These are phyloP conservation scores for Silene noctiflora DNA, from an alignment of 179 eudicot genomes.

Conservation along the genomic window DNA sequence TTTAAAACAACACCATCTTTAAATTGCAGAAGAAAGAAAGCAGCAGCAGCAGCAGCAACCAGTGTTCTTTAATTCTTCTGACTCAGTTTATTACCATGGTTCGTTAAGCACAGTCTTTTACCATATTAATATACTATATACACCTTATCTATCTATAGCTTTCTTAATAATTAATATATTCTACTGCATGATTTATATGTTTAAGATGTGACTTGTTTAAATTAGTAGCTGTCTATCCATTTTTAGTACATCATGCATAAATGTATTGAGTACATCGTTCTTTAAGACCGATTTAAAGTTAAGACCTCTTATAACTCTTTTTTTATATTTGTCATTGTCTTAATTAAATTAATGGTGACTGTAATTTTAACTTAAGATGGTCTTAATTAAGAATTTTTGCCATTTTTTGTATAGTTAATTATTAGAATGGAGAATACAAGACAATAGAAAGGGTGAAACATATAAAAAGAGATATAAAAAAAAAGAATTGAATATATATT, in stretches of 20 bases:
- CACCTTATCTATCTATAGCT: background rate
- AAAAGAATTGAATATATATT: no score
- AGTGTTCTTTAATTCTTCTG: slow-evolving; percentile 14
- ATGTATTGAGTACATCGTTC: background rate
- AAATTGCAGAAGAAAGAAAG: slow-evolving; percentile 3
- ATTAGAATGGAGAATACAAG: no score
- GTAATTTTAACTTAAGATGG: no score
- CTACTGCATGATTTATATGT: slow-evolving; percentile 15
- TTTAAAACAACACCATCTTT: background rate
- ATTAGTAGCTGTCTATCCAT: slow-evolving; percentile 12
- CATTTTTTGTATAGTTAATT: no score
- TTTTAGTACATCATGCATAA: slow-evolving; percentile 18
- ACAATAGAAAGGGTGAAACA: no score
- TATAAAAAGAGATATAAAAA: no score
- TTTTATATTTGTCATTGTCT: no score
- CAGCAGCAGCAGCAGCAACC: background rate
- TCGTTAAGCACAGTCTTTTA: slow-evolving; percentile 17
- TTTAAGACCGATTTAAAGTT: background rate
- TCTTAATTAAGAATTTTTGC: no score
- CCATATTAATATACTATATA: no score
- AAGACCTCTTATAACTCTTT: no score
- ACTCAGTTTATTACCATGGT: slow-evolving; percentile 18
- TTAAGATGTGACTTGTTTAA: slow-evolving; percentile 23
- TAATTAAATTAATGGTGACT: no score
- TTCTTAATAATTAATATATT: slow-evolving; percentile 10